Evolutionary conservation across 1,139 yeast species (phyloP), one percentile per base, ranked within the genome.

Genomic region (Hansenula lynferdii): DNA sequence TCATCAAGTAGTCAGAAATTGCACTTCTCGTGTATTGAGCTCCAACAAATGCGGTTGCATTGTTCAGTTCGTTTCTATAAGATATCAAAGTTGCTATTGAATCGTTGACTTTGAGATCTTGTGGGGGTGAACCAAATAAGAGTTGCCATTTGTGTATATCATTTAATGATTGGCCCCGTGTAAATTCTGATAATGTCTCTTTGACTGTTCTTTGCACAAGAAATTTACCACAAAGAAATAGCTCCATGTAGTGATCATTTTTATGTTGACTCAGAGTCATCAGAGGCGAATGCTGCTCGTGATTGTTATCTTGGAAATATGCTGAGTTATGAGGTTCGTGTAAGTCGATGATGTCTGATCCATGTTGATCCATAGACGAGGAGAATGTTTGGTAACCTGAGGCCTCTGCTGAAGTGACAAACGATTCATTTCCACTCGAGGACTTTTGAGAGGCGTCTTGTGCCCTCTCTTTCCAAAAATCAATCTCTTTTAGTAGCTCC

Each of bases 281-380:
- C 25, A 23, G 24, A 18, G 29, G 34, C 4, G 9, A 23, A 18
- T 14, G 20, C 17, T 28, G 23, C 12, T 29, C 36, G 15, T 20
- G 14, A 10, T 34, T 35, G 5, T 33, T 31, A 10, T 37, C 38
- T 17, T 36, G 31, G 25, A 34, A 28, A 12, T 24, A 26, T n/a
- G 42, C 34, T 3, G 45, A 33, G 6, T 32, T 21, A 15, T 40
- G 28, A 25, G 37, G 42, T 17, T 31, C 26, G 23, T 36, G 38
- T 18, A 43, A 40, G 22, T 41, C 33, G 5, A 43, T 34, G 1
- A 14, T 21, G 16, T 31, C 31, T 12, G 23, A 18, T 3, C 17
- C 23, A 19, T 28, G 31, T n/a, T 12, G 9, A 7, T 11, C 17
- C 4, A 12, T 7, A 18, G 31, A 14, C 18, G 31, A 19, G 5